Evolutionary conservation across 495 filamentous ascomycete genomes (phyloP).

Genomic region (Chaetomium tenue): DNA sequence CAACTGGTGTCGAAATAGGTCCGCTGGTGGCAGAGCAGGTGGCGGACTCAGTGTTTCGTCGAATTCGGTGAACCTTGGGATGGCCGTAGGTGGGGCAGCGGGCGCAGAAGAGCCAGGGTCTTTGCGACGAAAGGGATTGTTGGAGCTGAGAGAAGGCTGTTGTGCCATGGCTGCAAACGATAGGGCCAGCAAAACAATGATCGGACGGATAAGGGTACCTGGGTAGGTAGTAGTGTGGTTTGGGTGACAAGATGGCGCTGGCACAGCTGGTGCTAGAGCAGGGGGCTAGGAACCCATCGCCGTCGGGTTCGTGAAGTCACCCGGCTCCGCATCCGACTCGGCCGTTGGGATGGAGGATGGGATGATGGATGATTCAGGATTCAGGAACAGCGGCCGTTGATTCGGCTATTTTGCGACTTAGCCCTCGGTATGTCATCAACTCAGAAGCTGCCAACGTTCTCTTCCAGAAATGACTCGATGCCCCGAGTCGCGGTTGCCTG

Average conservation of each 20-base stretch:
- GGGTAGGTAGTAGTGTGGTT: too few relatives aligned
- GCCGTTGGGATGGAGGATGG: background rate
- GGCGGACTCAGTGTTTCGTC: constrained; percentile 19
- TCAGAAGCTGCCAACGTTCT: too few relatives aligned
- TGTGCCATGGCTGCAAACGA: constrained; percentile 31
- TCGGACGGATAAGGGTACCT: background rate
- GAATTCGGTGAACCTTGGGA: constrained; percentile 17
- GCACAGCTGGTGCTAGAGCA: constrained; percentile 4
- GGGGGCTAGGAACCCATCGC: constrained; percentile 29
- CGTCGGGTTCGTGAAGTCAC: constrained; percentile 11
- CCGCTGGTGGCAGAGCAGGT: constrained; percentile 31
- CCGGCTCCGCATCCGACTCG: constrained; percentile 15
- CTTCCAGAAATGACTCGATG: background rate
- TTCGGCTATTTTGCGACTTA: background rate
- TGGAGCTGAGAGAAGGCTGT: constrained; percentile 40
- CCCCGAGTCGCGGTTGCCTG: background rate
- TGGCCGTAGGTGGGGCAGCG: constrained; percentile 23
- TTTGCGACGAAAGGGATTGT: constrained; percentile 52
- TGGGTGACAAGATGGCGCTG: background rate
- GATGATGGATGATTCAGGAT: too few relatives aligned
- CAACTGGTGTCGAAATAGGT: constrained; percentile 35
- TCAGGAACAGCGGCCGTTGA: background rate
- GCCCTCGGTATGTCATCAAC: too few relatives aligned
- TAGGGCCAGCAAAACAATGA: background rate
- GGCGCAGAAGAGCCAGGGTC: constrained; percentile 23